Evolutionary conservation across 768 basidiomycete genomes (phyloP), one percentile per base, ranked within the genome.

Genomic region (Phallus indusiatus): DNA sequence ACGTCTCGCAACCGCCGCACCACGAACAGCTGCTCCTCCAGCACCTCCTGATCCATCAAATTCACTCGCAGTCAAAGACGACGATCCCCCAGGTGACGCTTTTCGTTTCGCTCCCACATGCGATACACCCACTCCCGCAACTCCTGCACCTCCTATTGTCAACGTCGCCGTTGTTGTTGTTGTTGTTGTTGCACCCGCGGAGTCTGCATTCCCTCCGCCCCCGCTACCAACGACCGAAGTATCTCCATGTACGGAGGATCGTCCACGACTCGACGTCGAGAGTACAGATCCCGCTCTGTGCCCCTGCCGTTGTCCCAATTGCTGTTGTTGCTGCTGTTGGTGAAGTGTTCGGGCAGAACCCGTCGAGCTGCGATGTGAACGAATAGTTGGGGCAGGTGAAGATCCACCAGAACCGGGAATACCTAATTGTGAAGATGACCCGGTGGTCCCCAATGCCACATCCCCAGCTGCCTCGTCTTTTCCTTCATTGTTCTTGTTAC

Each of bases 331-430:
- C 66, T 83, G 85, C 56, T 74, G 79, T 22, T 77, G 74, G 35
- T 65, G 61, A 4, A 65, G 67, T 1, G 60, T 54, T 10, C 71
- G 61, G 8, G 68, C 63, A 20, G 68, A 69, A 42, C 69, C 70
- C 1, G 63, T 66, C 8, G 62, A 62, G 1, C 73, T 73, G 8
- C 66, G 68, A 24, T 69, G 68, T 12, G 78, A 77, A 36, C 67
- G 74, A n/a, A 76, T 70, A 1, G 85, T 84, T 0, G 77, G 82
- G 42, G 78, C 74, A 1, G 78, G 77, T 4, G 78, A 78, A 4
- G 69, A 66, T 18, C 54, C 60, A 28, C 53, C 53, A 53, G 53
- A 53, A 28, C 75, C 73, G 33, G 78, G 75, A 1, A 74, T 75
- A 12, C 64, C 64, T 1, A 64, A n/a, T 35, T 36, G 50, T 11